These are phyloP conservation scores for Fragaria iinumae DNA, from an alignment of 306 rosid species.

Conservation along the genomic window DNA sequence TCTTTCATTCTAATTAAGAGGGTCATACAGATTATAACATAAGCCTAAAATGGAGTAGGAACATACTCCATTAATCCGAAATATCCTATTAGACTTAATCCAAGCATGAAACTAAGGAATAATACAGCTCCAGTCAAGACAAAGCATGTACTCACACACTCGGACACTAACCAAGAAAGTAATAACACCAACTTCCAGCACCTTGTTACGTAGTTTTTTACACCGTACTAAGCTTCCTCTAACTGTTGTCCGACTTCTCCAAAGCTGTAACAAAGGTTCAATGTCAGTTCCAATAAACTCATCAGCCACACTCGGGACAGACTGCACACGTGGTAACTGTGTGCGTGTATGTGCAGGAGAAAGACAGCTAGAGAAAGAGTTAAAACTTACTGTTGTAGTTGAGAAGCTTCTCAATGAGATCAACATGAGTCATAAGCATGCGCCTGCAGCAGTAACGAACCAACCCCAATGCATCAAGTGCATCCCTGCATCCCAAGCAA, in stretches of 20 bases:
- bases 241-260: conserved; percentile 61
- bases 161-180: not conserved
- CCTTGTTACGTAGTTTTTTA: not conserved
- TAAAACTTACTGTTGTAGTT: conserved; percentile 73
- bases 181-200: not conserved
- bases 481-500: conserved; percentile 56
- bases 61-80: not conserved
- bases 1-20: not conserved
- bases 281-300: conserved; percentile 13
- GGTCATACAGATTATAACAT: conserved; percentile 2
- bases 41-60: not conserved
- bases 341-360: not conserved
- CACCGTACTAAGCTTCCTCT: conserved; percentile 20
- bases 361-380: not conserved
- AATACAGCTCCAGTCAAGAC: not conserved
- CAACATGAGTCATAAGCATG: conserved; percentile 98
- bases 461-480: conserved; percentile 85
- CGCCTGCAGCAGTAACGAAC: conserved; percentile 94
- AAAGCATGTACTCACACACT: not conserved
- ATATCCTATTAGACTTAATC: not conserved
- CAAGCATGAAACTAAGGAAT: not conserved
- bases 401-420: conserved; percentile 93
- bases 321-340: not conserved
- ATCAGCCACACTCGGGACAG: not conserved
- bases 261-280: conserved; percentile 46